Base-by-base conservation (phyloP, 2,329 filamentous ascomycete genomes). In the Calonectria montana region DNA sequence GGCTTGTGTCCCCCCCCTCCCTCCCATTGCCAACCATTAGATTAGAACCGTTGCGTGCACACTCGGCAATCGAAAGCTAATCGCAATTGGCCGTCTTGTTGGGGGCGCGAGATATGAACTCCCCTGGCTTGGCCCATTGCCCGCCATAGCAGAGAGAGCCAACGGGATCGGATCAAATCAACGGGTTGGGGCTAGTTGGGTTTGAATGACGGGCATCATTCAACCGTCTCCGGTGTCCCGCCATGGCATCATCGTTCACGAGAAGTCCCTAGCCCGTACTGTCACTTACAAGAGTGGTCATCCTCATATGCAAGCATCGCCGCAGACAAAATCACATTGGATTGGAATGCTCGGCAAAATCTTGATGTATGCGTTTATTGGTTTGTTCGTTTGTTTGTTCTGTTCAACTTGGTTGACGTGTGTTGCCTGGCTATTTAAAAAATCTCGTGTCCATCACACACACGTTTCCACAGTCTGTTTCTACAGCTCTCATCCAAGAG, bases 401-500 rank as follows among this genome's bases (percentile, higher is more conserved):
- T 37, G 41, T 55, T 67, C 23, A 59, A 35, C 35, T 45, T 48
- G 13, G 55, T 67, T 55, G 39, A 43, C 35, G 21, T 67, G 43
- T 67, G 50, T 48, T 48, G 43, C 25, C 29, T 48, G 59, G 53
- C 21, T 48, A 41, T 29, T 59, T 69, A 57, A 63, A 57, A 63
- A 74, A 63, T 50, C 61, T 61, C 71, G 65, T 76, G 16, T 62
- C 57, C 39, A 62, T 62, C 64, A 25, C 69, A 23, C 66, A 25
- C 69, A 71, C 71, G 73, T 70, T 76, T 74, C 63, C 65, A 55
- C 72, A 75, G 63, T 75, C 73, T 76, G 74, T 74, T 73, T 77
- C 71, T 78, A 74, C 74, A 74, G 39, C 67, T 74, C 57, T 47
- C 70, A 39, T 66, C 43, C 53, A 15, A 35, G 59, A 64, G 63